These are phyloP conservation scores for Zygosaccharomyces kombuchaensis DNA, from an alignment of 805 yeast genomes.

Conservation along the genomic window DNA sequence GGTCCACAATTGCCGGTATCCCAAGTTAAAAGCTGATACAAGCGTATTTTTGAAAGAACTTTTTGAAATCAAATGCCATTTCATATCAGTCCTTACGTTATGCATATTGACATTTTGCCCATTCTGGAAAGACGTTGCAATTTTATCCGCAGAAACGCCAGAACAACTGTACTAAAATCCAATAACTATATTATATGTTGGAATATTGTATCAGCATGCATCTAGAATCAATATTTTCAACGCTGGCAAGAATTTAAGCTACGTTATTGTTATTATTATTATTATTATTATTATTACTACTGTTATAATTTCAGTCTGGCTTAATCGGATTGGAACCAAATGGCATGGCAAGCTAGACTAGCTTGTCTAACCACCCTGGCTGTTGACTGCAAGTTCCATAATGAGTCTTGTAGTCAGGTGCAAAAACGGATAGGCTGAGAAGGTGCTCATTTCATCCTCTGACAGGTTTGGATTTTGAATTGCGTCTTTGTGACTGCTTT, in stretches of 20 bases:
- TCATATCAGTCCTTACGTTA: neutral
- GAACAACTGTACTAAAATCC: neutral
- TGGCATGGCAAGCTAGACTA: too few species aligned
- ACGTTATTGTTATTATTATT: too few species aligned
- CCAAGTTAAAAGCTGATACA: neutral
- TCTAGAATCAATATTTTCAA: too few species aligned
- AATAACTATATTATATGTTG: neutral
- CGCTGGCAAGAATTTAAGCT: too few species aligned
- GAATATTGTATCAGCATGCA: too few species aligned
- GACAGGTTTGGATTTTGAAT: slow-evolving; percentile 27
- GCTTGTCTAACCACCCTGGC: slow-evolving; percentile 46
- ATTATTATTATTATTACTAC: neutral
- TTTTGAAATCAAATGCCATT: neutral
- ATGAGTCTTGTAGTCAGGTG: slow-evolving; percentile 88
- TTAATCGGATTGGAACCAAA: neutral
- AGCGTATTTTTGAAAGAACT: neutral
- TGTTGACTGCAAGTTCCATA: slow-evolving; percentile 95
- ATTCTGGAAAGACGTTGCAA: slow-evolving; percentile 1
- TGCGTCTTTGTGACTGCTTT: slow-evolving; percentile 42
- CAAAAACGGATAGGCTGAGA: slow-evolving; percentile 91
- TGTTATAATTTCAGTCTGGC: neutral
- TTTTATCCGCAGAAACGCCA: slow-evolving; percentile 2
- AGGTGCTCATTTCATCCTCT: slow-evolving; percentile 78
- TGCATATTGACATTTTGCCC: slow-evolving; percentile 4
- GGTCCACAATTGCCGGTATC: neutral